Percentiles rank a stretch among this genome's conserved stretches.
Evolutionary conservation across 306 rosid genomes (phyloP).

Genomic region (Dryas drummondii): DNA sequence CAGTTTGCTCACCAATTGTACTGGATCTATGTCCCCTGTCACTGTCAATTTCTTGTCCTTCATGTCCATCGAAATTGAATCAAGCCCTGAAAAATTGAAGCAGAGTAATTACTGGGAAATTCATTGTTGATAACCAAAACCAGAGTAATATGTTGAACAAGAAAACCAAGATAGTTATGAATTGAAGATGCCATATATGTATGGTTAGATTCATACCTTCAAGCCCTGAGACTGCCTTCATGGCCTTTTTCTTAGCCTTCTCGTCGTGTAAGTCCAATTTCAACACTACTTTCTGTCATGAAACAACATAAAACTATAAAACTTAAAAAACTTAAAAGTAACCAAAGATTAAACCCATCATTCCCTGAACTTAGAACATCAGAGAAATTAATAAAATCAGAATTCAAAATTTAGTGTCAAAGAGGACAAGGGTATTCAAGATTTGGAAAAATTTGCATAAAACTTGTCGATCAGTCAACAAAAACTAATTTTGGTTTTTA

Average conservation of each 20-base stretch:
- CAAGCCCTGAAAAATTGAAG: constrained; percentile 51
- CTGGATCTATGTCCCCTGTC: constrained; percentile 66
- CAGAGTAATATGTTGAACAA: background rate
- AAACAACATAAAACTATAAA: constrained; percentile 7
- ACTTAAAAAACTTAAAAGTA: background rate
- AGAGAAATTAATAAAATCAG: background rate
- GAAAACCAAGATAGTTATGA: background rate
- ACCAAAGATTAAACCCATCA: background rate
- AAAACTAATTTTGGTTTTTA: background rate
- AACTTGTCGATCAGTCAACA: background rate
- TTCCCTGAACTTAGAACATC: background rate
- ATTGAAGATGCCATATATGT: too few relatives aligned
- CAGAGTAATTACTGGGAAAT: too few relatives aligned
- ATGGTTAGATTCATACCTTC: constrained; percentile 37
- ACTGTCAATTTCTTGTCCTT: constrained; percentile 67
- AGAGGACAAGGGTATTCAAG: background rate
- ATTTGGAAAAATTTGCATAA: background rate
- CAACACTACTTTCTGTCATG: constrained; percentile 63
- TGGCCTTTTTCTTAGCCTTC: constrained; percentile 48
- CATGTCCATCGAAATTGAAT: constrained; percentile 62
- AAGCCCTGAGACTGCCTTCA: constrained; percentile 66
- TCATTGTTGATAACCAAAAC: background rate
- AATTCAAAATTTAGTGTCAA: constrained; percentile 1
- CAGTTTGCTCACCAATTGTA: constrained; percentile 45
- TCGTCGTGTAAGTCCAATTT: constrained; percentile 50